These are phyloP conservation scores for Patellifolia procumbens DNA, from an alignment of 179 eudicot genomes.

Conservation along the genomic window DNA sequence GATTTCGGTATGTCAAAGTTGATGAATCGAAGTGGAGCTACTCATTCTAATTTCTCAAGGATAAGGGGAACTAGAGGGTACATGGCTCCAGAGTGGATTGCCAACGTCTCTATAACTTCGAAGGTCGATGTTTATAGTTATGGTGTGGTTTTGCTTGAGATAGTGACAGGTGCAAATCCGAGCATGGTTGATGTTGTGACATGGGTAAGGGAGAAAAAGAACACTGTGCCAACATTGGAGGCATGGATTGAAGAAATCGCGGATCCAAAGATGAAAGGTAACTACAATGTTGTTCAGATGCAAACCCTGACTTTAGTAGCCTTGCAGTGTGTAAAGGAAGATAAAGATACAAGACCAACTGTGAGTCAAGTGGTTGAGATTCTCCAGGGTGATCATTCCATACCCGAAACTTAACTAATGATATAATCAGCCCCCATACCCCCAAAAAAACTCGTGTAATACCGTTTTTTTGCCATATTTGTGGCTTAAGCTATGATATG, in stretches of 20 bases:
- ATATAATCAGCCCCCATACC: too few species aligned
- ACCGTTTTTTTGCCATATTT: neutral
- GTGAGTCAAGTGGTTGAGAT: constrained; percentile 49
- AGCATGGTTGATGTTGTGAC: constrained; percentile 7
- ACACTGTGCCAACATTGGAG: neutral
- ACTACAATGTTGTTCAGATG: constrained; percentile 22
- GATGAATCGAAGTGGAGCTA: constrained; percentile 10
- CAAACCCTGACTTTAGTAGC: constrained; percentile 31
- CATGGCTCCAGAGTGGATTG: constrained; percentile 35
- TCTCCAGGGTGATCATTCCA: constrained; percentile 24
- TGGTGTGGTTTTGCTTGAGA: constrained; percentile 29
- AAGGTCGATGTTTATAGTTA: constrained; percentile 34
- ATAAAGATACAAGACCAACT: constrained; percentile 48
- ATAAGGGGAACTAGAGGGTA: constrained; percentile 36
- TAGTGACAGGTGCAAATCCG: constrained; percentile 18
- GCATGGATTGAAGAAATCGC: constrained; percentile 30
- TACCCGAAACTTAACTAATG: neutral
- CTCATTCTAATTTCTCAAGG: constrained; percentile 20
- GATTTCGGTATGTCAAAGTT: constrained; percentile 37
- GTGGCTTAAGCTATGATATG: neutral
- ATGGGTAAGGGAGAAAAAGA: constrained; percentile 10
- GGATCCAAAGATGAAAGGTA: constrained; percentile 29
- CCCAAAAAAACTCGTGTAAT: too few species aligned
- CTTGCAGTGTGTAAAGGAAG: constrained; percentile 50
- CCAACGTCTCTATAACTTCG: constrained; percentile 21